Evolutionary conservation across 2,329 filamentous ascomycete genomes (phyloP).

Genomic region (Exophiala aquamarina): DNA sequence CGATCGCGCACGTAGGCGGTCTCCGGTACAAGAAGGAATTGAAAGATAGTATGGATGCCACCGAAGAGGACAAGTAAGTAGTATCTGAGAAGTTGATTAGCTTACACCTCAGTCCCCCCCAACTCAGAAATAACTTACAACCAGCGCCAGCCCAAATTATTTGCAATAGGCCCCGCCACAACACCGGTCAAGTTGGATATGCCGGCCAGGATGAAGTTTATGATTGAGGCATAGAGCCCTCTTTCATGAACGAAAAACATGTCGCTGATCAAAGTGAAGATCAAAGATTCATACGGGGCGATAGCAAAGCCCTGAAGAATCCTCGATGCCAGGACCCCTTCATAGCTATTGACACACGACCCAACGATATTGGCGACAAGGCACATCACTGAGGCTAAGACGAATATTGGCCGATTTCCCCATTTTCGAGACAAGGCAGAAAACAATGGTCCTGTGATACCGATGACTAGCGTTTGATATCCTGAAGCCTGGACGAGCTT

Average conservation of each 20-base stretch:
- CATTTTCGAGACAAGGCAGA: slow-evolving; percentile 45
- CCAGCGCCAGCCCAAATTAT: slow-evolving; percentile 24
- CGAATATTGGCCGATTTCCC: slow-evolving; percentile 33
- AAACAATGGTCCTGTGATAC: slow-evolving; percentile 37
- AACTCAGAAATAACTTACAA: slow-evolving; percentile 6
- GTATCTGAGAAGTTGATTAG: slow-evolving; percentile 1
- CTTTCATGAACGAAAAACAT: slow-evolving; percentile 34
- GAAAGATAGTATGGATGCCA: slow-evolving; percentile 26
- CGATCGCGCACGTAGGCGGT: slow-evolving; percentile 28
- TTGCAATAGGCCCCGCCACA: slow-evolving; percentile 22
- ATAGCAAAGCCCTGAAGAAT: slow-evolving; percentile 49
- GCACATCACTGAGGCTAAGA: slow-evolving; percentile 30
- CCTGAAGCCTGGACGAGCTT: slow-evolving; percentile 50
- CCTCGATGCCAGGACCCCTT: slow-evolving; percentile 49
- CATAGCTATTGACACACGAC: slow-evolving; percentile 43
- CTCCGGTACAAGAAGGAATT: slow-evolving; percentile 30
- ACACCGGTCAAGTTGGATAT: slow-evolving; percentile 37
- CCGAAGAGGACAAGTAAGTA: slow-evolving; percentile 29
- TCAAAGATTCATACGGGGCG: slow-evolving; percentile 50
- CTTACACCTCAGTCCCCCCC: no score
- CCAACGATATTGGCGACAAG: slow-evolving; percentile 44
- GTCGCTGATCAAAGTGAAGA: slow-evolving; percentile 47
- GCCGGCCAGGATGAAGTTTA: slow-evolving; percentile 19
- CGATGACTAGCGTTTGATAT: slow-evolving; percentile 43
- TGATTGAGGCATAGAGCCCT: slow-evolving; percentile 18